Base-by-base conservation (phyloP, 23 red algal species). In the Gracilariopsis chorda region DNA sequence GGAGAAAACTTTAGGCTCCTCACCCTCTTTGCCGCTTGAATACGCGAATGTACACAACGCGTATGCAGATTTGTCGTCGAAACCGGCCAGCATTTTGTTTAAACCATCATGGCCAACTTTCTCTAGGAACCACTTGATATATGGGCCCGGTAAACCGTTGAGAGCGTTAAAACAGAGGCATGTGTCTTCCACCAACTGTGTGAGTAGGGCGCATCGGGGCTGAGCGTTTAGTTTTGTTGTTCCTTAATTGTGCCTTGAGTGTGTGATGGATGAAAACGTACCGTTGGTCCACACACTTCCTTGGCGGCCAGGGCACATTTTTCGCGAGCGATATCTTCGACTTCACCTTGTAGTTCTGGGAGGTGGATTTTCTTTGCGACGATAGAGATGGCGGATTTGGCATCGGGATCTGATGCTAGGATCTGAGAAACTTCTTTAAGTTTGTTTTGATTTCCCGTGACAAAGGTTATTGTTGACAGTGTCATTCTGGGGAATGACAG, bases 401-500 rank as follows among this genome's bases (percentile, higher is more conserved):
- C 37, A 24, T 81, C 61, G 4, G 67, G 78, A 52, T 86, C 73
- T 27, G 84, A 76, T 12, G 47, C 48, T 3, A 98, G 81, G 65
- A 98, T 98, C 23, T 80, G 72, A 4, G 77, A 61, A 63, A 98
- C 76, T 59, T 98, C 96, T 27, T 34, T 44, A 12, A 98, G 83
- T 36, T 98, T 98, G 49, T 95, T 95, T 21, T 43, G 79, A 78
- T 98, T 98, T 21, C 96, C 93, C 9, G 96, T 98, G 4, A 98
- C 96, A 77, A 98, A 98, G 8, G 96, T 98, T 4, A 97, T 82
- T 4, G 89, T 72, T 0, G 86, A 53, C 55, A 64, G 33, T 5
- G 65, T 67, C 80, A 85, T 85, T n/a, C 16, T 47, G 17, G 67
- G 40, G n/a, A 46, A 4, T 24, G 32, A 21, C 16, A 3, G 3